Percentiles rank a stretch among this genome's conserved stretches.
These are phyloP conservation scores for Fusarium proliferatum DNA, from an alignment of 2,329 filamentous ascomycete genomes.

Conservation along the genomic window DNA sequence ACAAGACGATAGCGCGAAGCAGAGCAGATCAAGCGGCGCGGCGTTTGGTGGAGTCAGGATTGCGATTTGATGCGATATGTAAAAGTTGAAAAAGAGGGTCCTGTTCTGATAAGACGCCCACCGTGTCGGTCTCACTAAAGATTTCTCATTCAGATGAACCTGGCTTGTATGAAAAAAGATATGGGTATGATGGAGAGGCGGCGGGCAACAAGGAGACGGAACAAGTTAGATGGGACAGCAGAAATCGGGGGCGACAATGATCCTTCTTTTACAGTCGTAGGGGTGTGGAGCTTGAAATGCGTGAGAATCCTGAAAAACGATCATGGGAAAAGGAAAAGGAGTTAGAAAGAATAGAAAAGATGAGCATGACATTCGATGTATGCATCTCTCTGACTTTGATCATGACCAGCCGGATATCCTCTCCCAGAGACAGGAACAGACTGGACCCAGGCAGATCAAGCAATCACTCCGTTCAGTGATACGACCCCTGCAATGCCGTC, in stretches of 20 bases:
- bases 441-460: not conserved
- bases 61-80: conserved; percentile 26
- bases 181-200: conserved; percentile 6
- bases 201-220: conserved; percentile 7
- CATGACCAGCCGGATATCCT: conserved; percentile 12
- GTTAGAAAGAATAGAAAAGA: conserved; percentile 14
- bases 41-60: conserved; percentile 41
- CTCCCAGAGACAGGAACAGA: not conserved
- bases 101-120: conserved; percentile 43
- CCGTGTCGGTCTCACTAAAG: conserved; percentile 32
- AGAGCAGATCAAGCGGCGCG: conserved; percentile 42
- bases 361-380: conserved; percentile 36
- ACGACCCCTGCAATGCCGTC: conserved; percentile 20
- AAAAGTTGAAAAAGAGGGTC: conserved; percentile 47
- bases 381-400: conserved; percentile 33
- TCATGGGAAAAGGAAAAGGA: not conserved
- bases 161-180: conserved; percentile 19
- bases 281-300: conserved; percentile 27
- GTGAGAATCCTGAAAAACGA: not conserved
- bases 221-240: conserved; percentile 15
- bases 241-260: conserved; percentile 36
- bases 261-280: conserved; percentile 18
- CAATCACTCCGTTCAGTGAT: conserved; percentile 24
- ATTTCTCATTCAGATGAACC: conserved; percentile 24
- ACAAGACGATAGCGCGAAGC: conserved; percentile 34